A percentile compares a stretch with the other conserved stretches of the same genome.
Evolutionary conservation across 1,139 yeast species (phyloP).

Genomic region (Debaryomycetaceae sp.): DNA sequence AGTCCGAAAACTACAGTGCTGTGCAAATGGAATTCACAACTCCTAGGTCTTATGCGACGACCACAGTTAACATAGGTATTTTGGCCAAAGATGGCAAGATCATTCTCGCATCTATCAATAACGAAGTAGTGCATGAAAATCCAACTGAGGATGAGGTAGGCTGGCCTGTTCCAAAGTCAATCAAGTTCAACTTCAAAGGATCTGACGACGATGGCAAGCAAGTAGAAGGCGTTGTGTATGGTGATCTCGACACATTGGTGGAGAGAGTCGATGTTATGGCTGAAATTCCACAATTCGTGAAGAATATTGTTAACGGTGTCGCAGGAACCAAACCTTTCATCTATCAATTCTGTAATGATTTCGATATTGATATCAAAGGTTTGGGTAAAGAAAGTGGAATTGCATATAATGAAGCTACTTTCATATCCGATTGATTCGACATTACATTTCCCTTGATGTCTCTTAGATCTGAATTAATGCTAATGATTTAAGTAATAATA

Average conservation of each 20-base stretch:
- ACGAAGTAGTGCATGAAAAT: slow-evolving; percentile 61
- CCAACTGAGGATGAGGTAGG: slow-evolving; percentile 72
- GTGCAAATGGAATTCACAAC: slow-evolving; percentile 95
- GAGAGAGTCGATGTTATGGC: slow-evolving; percentile 98
- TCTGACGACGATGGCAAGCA: slow-evolving; percentile 27
- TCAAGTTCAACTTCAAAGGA: slow-evolving; percentile 49
- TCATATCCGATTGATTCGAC: slow-evolving; percentile 46
- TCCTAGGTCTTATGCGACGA: slow-evolving; percentile 81
- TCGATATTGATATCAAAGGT: slow-evolving; percentile 35
- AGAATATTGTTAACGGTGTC: slow-evolving; percentile 88
- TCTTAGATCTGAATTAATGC: not conserved
- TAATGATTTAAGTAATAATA: slow-evolving; percentile 1
- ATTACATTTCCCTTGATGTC: not conserved
- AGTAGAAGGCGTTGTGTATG: slow-evolving; percentile 44
- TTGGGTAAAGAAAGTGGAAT: slow-evolving; percentile 54
- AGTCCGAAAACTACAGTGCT: slow-evolving; percentile 69
- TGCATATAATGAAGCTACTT: slow-evolving; percentile 82
- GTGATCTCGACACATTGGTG: slow-evolving; percentile 56
- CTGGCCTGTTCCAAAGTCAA: slow-evolving; percentile 81
- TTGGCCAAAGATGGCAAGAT: slow-evolving; percentile 63
- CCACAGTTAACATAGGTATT: slow-evolving; percentile 78
- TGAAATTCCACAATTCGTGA: slow-evolving; percentile 91
- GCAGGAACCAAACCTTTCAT: slow-evolving; percentile 95
- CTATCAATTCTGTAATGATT: slow-evolving; percentile 77
- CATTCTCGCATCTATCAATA: slow-evolving; percentile 63